Evolutionary conservation across 768 basidiomycete genomes (phyloP).

Genomic region (Mycena albidolilacea): DNA sequence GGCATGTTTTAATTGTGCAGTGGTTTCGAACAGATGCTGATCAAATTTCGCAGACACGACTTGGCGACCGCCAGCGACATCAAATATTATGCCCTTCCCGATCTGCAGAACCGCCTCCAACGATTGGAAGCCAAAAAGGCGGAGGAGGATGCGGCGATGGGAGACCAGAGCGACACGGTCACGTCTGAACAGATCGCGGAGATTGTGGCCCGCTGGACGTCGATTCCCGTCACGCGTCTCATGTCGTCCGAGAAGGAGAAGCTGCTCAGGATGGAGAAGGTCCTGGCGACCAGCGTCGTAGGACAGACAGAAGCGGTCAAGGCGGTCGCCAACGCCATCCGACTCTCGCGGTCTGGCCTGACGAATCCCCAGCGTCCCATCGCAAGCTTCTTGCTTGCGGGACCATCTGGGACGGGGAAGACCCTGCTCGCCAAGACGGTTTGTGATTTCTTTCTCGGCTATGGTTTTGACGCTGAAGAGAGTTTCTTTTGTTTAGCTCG

Average conservation of each 20-base stretch:
- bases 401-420: constrained; percentile 94
- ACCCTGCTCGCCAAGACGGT: constrained; percentile 92
- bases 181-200: constrained; percentile 94
- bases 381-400: constrained; percentile 93
- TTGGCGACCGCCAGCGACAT: constrained; percentile 88
- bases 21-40: constrained; percentile 35
- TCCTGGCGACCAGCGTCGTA: constrained; percentile 82
- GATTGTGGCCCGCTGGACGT: constrained; percentile 94
- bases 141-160: constrained; percentile 75
- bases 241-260: constrained; percentile 95
- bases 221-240: constrained; percentile 89
- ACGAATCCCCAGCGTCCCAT: constrained; percentile 89
- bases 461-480: constrained; percentile 17
- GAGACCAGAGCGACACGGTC: constrained; percentile 74
- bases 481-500: constrained; percentile 68
- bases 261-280: constrained; percentile 87
- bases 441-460: constrained; percentile 46
- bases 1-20: constrained; percentile 57
- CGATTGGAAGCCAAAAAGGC: constrained; percentile 81
- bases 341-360: constrained; percentile 95
- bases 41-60: constrained; percentile 64
- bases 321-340: constrained; percentile 94
- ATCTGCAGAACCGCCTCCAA: constrained; percentile 82
- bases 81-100: constrained; percentile 93
- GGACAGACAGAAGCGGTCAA: constrained; percentile 94